These are phyloP conservation scores for Psidium friedrichsthalianum DNA, from an alignment of 345 rosid species.

Conservation along the genomic window DNA sequence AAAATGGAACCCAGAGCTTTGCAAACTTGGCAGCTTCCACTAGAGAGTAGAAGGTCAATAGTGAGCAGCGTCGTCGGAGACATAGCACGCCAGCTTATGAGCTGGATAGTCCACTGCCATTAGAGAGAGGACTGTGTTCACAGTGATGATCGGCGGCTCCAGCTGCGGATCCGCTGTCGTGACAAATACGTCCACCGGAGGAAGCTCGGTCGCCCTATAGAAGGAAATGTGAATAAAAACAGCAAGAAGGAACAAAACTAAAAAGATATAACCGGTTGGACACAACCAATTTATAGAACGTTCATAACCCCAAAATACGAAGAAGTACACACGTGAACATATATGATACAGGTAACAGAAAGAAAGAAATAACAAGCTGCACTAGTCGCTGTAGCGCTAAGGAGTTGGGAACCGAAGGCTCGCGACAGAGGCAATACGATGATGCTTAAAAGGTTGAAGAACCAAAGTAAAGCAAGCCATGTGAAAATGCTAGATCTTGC, in stretches of 20 bases:
- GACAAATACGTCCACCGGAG: conserved; percentile 42
- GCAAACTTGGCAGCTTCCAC: conserved; percentile 55
- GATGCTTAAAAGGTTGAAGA: background rate
- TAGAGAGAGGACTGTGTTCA: conserved; percentile 40
- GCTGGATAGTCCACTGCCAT: conserved; percentile 49
- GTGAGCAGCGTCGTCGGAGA: conserved; percentile 53
- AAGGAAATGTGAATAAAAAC: background rate
- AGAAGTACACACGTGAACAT: background rate
- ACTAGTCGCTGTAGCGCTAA: background rate
- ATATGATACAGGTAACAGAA: background rate
- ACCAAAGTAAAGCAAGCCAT: background rate
- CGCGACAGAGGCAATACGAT: background rate
- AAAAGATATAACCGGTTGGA: background rate
- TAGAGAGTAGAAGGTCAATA: conserved; percentile 39
- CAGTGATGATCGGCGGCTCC: conserved; percentile 33
- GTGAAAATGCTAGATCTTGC: background rate
- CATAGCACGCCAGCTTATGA: conserved; percentile 40
- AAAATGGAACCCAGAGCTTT: conserved; percentile 58
- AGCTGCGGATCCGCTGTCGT: conserved; percentile 35
- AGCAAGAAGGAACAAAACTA: background rate
- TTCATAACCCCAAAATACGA: background rate
- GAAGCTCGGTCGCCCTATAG: conserved; percentile 30
- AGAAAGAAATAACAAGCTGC: background rate
- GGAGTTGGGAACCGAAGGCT: background rate
- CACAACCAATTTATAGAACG: background rate